These are phyloP conservation scores for Penicillium ucsense DNA, from an alignment of 495 filamentous ascomycete species.

Conservation along the genomic window DNA sequence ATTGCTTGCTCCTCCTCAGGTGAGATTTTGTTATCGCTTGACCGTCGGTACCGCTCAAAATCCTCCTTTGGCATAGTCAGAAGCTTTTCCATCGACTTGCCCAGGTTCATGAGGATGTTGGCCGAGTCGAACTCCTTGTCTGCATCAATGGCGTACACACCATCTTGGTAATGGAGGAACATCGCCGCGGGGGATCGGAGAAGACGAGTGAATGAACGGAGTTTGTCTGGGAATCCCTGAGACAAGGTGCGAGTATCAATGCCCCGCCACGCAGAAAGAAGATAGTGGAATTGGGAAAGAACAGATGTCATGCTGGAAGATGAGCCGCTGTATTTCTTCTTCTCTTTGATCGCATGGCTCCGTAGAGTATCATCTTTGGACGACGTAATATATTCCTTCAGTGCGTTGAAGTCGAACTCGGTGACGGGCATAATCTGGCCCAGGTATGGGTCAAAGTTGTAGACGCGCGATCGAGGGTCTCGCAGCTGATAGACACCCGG, in stretches of 20 bases:
- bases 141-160: conserved; percentile 89
- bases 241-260: conserved; percentile 60
- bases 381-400: conserved; percentile 80
- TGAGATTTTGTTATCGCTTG: conserved; percentile 50
- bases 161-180: conserved; percentile 77
- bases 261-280: conserved; percentile 73
- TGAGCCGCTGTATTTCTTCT: conserved; percentile 86
- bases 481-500: conserved; percentile 87
- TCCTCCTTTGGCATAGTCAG: conserved; percentile 73
- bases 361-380: conserved; percentile 68
- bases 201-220: conserved; percentile 59
- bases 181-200: conserved; percentile 63
- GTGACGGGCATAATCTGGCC: conserved; percentile 80
- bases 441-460: conserved; percentile 93
- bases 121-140: conserved; percentile 86
- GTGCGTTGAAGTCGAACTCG: conserved; percentile 83
- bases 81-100: conserved; percentile 92
- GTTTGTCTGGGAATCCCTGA: conserved; percentile 48
- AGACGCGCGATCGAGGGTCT: conserved; percentile 79
- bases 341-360: conserved; percentile 48
- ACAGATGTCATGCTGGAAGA: conserved; percentile 92
- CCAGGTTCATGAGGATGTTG: conserved; percentile 81
- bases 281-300: conserved; percentile 84
- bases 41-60: conserved; percentile 73
- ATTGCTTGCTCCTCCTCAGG: conserved; percentile 53